These are phyloP conservation scores for Bipolaris sorokiniana DNA, from an alignment of 2,329 filamentous ascomycete genomes.

Conservation along the genomic window DNA sequence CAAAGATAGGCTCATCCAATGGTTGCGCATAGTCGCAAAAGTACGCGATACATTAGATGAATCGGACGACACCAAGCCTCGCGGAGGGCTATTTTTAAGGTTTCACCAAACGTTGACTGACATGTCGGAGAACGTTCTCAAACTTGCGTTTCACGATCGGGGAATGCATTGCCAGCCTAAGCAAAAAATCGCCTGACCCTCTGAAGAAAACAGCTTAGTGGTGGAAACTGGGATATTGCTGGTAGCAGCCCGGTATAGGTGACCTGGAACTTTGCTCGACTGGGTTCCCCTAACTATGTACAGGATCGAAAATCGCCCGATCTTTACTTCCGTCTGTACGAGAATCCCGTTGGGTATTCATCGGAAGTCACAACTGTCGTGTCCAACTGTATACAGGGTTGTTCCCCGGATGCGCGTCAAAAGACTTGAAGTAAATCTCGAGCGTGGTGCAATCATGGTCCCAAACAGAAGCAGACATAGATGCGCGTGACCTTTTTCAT, in stretches of 20 bases:
- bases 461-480: not conserved
- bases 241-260: constrained; percentile 1
- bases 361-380: constrained; percentile 18
- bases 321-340: not conserved
- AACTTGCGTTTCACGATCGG: constrained; percentile 25
- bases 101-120: constrained; percentile 35
- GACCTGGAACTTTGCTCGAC: constrained; percentile 3
- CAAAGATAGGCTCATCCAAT: not conserved
- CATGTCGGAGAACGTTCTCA: constrained; percentile 30
- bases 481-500: constrained; percentile 7
- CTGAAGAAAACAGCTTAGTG: constrained; percentile 2
- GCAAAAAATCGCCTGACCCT: not conserved
- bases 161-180: constrained; percentile 15
- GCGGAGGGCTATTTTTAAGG: constrained; percentile 20
- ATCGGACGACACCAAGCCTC: constrained; percentile 16
- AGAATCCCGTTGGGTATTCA: constrained; percentile 9
- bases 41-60: constrained; percentile 16
- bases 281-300: constrained; percentile 6
- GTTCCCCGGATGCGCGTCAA: constrained; percentile 6
- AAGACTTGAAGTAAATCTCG: not conserved
- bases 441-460: constrained; percentile 7
- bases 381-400: constrained; percentile 13
- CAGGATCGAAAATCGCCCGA: constrained; percentile 9
- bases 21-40: constrained; percentile 2
- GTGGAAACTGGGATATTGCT: constrained; percentile 3